A percentile compares a stretch with the other conserved stretches of the same genome.
These are phyloP conservation scores for Nothophytophthora sp. DNA, from an alignment of 352 stramenopile species.

Conservation along the genomic window DNA sequence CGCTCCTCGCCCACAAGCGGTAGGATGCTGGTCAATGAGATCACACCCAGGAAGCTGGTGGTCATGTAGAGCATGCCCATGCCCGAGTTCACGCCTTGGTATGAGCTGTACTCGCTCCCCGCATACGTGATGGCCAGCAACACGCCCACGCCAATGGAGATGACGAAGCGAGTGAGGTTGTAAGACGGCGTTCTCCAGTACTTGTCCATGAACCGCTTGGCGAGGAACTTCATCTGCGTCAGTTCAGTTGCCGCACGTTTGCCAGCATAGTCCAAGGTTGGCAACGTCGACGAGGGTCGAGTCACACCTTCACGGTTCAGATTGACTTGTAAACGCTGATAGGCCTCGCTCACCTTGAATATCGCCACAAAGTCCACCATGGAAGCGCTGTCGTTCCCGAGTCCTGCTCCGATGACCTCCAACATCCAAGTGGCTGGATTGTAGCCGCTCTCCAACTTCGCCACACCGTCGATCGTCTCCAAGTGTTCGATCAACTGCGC, in stretches of 20 bases:
- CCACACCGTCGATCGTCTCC: slow-evolving; percentile 23
- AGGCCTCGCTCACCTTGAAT: slow-evolving; percentile 21
- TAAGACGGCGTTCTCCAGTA: slow-evolving; percentile 85
- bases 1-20: too few species aligned
- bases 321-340: slow-evolving; percentile 14
- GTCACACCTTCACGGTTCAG: slow-evolving; percentile 20
- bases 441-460: slow-evolving; percentile 45
- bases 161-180: slow-evolving; percentile 54
- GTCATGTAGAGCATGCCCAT: slow-evolving; percentile 71
- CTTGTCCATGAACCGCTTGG: slow-evolving; percentile 41
- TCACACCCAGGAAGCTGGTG: slow-evolving; percentile 68
- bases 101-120: slow-evolving; percentile 29
- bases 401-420: slow-evolving; percentile 47
- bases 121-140: slow-evolving; percentile 65
- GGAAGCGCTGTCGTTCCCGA: slow-evolving; percentile 1
- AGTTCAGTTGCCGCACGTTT: slow-evolving; percentile 18
- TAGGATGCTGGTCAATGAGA: too few species aligned
- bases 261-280: slow-evolving; percentile 23
- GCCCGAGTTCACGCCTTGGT: slow-evolving; percentile 20
- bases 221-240: slow-evolving; percentile 30
- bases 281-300: slow-evolving; percentile 11
- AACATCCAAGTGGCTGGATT: slow-evolving; percentile 78
- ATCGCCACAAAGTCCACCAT: slow-evolving; percentile 21
- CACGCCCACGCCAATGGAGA: slow-evolving; percentile 56
- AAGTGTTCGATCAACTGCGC: slow-evolving; percentile 24